These are phyloP conservation scores for Papiliotrema terrestris DNA, from an alignment of 1,284 basidiomycete genomes.

Conservation along the genomic window DNA sequence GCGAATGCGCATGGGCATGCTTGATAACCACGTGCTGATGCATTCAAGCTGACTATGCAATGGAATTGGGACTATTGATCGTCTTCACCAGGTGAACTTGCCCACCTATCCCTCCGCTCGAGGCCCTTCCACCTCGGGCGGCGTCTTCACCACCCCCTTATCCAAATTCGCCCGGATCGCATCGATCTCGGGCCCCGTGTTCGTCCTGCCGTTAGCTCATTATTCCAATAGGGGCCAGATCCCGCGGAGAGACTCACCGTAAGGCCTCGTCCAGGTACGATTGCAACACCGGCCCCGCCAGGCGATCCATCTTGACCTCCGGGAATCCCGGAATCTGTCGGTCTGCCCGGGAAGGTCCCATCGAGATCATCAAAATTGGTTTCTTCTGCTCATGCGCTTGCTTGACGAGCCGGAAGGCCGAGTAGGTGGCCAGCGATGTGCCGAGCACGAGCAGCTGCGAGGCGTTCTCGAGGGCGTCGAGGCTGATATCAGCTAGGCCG, in stretches of 20 bases:
- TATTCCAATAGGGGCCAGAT: neutral
- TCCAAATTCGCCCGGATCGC: conserved; percentile 34
- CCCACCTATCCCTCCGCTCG: conserved; percentile 34
- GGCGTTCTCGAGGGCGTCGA: conserved; percentile 45
- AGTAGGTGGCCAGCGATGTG: conserved; percentile 86
- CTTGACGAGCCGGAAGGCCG: conserved; percentile 80
- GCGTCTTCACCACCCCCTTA: conserved; percentile 36
- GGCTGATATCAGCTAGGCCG: neutral
- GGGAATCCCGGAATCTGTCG: conserved; percentile 40
- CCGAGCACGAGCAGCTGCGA: conserved; percentile 75
- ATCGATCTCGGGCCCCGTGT: conserved; percentile 33
- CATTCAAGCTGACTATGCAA: too few species aligned
- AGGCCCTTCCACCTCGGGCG: conserved; percentile 36
- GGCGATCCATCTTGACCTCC: conserved; percentile 71
- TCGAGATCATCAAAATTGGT: conserved; percentile 73
- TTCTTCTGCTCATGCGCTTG: conserved; percentile 71
- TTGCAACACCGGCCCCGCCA: conserved; percentile 64
- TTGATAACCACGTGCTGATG: too few species aligned
- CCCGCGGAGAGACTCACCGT: conserved; percentile 22
- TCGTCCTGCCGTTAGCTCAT: conserved; percentile 15
- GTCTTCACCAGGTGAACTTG: too few species aligned
- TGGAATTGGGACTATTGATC: too few species aligned
- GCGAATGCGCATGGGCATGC: too few species aligned
- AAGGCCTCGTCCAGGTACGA: conserved; percentile 52
- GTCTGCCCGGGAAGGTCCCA: conserved; percentile 82